Conservation (phyloP, 2,329 filamentous ascomycete genomes). For the Xylariales sp. region DNA sequence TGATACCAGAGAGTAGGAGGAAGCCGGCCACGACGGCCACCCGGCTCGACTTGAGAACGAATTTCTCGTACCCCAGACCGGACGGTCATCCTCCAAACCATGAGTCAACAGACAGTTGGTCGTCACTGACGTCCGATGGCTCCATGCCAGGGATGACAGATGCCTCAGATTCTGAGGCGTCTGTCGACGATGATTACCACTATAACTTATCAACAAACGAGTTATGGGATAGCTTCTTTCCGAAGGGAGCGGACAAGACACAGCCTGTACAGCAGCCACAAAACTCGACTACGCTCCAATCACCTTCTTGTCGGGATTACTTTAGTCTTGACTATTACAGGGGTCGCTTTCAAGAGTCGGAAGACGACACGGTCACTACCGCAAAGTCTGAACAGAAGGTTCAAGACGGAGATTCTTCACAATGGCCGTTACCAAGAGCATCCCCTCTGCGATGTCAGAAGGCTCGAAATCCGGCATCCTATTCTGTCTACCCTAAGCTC, state of each 20-base stretch:
- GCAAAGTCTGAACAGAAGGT: conserved; percentile 11
- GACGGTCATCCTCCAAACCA: conserved; percentile 21
- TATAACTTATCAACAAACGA: conserved; percentile 40
- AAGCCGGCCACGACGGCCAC: conserved; percentile 10
- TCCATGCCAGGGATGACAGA: conserved; percentile 47
- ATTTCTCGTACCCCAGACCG: conserved; percentile 30
- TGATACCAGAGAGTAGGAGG: not conserved
- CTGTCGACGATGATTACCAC: conserved; percentile 46
- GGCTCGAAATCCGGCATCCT: conserved; percentile 21
- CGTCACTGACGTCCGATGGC: conserved; percentile 40
- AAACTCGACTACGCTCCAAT: conserved; percentile 1
- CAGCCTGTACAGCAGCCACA: conserved; percentile 5
- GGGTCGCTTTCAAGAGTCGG: conserved; percentile 11
- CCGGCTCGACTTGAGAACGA: conserved; percentile 21
- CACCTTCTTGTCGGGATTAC: conserved; percentile 12
- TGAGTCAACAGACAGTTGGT: conserved; percentile 28
- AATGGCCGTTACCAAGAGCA: conserved; percentile 8
- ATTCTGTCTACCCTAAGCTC: conserved; percentile 40
- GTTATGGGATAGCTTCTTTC: conserved; percentile 51
- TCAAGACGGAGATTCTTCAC: conserved; percentile 6
- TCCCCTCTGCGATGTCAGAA: conserved; percentile 13
- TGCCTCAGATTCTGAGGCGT: conserved; percentile 47
- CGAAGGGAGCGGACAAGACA: conserved; percentile 11
- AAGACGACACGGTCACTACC: conserved; percentile 21
- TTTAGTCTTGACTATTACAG: conserved; percentile 14